A percentile compares a stretch with the other conserved stretches of the same genome.
phyloP scores from a whole-genome alignment of 768 basidiomycete species.

The Tylopilus sp. region DNA sequence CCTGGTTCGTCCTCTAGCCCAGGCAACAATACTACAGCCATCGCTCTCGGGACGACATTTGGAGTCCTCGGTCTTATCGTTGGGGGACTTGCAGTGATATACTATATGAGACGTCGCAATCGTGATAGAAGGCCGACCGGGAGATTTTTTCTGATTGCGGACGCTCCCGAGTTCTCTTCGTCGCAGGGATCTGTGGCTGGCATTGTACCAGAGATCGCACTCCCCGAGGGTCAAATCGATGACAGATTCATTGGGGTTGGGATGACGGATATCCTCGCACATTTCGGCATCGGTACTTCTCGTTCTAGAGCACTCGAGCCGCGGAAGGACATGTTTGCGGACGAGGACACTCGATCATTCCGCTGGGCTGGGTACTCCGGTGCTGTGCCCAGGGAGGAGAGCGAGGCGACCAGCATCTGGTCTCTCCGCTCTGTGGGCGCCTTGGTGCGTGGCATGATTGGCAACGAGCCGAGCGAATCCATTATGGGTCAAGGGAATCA shows the following conservation, averaged over 20 bases:
- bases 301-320: conserved; percentile 11
- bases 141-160: conserved; percentile 19
- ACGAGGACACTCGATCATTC: conserved; percentile 66
- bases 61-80: conserved; percentile 56
- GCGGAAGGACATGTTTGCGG: conserved; percentile 72
- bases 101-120: conserved; percentile 39
- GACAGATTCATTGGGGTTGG: not conserved
- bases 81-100: conserved; percentile 38
- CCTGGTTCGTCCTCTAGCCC: conserved; percentile 15
- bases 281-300: conserved; percentile 21
- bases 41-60: conserved; percentile 61
- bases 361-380: conserved; percentile 16
- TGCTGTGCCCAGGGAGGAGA: conserved; percentile 35
- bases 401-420: conserved; percentile 47
- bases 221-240: not conserved
- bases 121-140: conserved; percentile 1
- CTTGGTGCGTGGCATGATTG: conserved; percentile 26
- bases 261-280: conserved; percentile 20
- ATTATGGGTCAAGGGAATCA: conserved; percentile 12
- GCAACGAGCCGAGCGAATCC: conserved; percentile 28
- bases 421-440: conserved; percentile 44
- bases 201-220: conserved; percentile 4
- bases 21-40: conserved; percentile 36
- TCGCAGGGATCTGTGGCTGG: conserved; percentile 6
- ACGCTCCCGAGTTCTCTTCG: conserved; percentile 17